Evolutionary conservation across 1,139 yeast species (phyloP).

Genomic region (Yamadazyma dendronema): DNA sequence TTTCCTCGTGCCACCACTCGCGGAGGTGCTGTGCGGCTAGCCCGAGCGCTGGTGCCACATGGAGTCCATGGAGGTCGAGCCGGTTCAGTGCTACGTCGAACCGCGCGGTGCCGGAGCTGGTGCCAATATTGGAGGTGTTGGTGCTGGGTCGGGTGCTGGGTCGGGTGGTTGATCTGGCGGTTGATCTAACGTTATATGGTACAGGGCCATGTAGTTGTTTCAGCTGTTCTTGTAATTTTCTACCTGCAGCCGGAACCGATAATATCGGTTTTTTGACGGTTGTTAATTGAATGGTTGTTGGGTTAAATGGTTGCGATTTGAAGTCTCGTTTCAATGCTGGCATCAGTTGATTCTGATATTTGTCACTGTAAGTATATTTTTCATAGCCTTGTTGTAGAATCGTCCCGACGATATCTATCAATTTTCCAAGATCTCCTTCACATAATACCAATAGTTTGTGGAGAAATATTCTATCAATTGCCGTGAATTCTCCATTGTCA

Average conservation of each 20-base stretch:
- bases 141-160: background rate
- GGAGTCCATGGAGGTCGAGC: slow-evolving; percentile 42
- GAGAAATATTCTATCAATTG: slow-evolving; percentile 31
- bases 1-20: slow-evolving; percentile 58
- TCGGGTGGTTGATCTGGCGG: background rate
- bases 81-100: background rate
- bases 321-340: too few relatives aligned
- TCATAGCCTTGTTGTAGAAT: slow-evolving; percentile 9
- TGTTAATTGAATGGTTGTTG: background rate
- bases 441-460: slow-evolving; percentile 36
- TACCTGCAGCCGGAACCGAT: background rate
- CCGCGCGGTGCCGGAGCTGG: too few relatives aligned
- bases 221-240: background rate
- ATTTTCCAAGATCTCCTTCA: slow-evolving; percentile 36
- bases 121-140: background rate
- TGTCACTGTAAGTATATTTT: slow-evolving; percentile 4
- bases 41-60: slow-evolving; percentile 42
- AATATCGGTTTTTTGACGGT: background rate
- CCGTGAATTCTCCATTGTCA: slow-evolving; percentile 21
- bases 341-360: too few relatives aligned
- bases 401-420: slow-evolving; percentile 24
- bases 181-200: background rate
- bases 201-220: background rate
- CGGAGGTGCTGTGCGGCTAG: slow-evolving; percentile 29
- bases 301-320: background rate